Conservation (phyloP, 1,139 yeast species). For the Sugiyamaella pinicola region DNA sequence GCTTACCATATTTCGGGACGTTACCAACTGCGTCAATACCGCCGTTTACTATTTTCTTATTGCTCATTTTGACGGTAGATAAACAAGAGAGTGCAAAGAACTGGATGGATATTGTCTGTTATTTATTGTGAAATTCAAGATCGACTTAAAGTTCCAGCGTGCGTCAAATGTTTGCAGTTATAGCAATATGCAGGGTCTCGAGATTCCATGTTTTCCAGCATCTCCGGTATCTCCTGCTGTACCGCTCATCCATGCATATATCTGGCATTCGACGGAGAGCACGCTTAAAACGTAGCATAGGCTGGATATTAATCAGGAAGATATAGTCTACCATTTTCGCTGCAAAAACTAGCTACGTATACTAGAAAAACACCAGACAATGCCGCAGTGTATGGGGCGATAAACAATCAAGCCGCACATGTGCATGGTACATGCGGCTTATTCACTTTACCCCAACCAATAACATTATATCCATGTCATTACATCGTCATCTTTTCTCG, state of each 20-base stretch:
- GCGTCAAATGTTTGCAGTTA: constrained; percentile 9
- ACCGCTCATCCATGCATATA: too few relatives aligned
- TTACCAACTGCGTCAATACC: background rate
- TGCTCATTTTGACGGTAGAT: background rate
- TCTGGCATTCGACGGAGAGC: too few relatives aligned
- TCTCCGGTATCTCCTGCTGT: constrained; percentile 15
- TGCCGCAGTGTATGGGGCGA: constrained; percentile 1
- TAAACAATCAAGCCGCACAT: background rate
- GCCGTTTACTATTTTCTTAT: background rate
- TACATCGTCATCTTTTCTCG: too few relatives aligned
- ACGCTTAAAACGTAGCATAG: background rate
- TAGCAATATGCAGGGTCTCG: constrained; percentile 9
- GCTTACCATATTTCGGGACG: constrained; percentile 2
- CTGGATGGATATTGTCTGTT: background rate
- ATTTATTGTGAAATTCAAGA: background rate
- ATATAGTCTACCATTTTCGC: too few relatives aligned
- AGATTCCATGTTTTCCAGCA: background rate
- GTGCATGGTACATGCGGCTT: background rate
- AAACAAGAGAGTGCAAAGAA: background rate
- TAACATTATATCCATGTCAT: too few relatives aligned
- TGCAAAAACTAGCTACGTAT: too few relatives aligned
- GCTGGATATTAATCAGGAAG: too few relatives aligned
- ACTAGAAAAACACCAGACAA: too few relatives aligned
- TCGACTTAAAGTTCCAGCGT: background rate
- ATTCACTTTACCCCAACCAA: too few relatives aligned